Base-by-base conservation (phyloP, 2,329 filamentous ascomycete species). In the Colletotrichum shisoi region DNA sequence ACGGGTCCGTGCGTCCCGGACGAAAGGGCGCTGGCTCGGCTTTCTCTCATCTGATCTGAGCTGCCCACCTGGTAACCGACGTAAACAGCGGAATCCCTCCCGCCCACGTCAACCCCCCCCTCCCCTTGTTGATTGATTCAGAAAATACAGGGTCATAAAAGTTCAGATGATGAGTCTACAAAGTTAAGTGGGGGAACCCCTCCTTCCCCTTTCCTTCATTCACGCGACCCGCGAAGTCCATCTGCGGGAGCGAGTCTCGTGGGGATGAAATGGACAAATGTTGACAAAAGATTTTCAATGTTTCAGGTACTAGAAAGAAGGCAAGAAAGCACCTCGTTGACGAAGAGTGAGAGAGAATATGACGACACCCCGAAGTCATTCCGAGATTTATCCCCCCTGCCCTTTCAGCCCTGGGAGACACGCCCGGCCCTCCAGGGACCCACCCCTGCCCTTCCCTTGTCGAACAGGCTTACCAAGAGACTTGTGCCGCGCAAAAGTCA, bases 321-420 rank as follows among this genome's bases (percentile, higher is more conserved):
- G 27, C 27, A 12, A 4, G 13, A 42, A 63, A 63, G 42, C 3
- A 0, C 8, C 19, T 31, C 37, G n/a, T 13, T 2, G 37, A 6
- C 34, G 19, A 24, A 4, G n/a, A 6, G 31, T 34, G 31, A 34
- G 31, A 34, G 31, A 54, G 8, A 48, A 37, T 15, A 67, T 67
- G 49, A 64, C 64, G 61, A 67, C 64, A 64, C 27, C 37, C 65
- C 65, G 65, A 67, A 56, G 49, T 59, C 61, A 64, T 64, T 37
- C 65, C 65, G 65, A 67, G 65, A 49, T 59, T 67, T 67, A 61
- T 67, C 64, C 64, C 64, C 63, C 54, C 45, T 59, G 45, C 42
- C 15, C 13, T 34, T 24, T 67, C 65, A 67, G 65, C 65, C 61
- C 65, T 67, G 49, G 51, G n/a, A 9, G 31, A 34, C 31, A 34